phyloP scores from a whole-genome alignment of 2,329 filamentous ascomycete genomes.

The Trichoderma hamatum region DNA sequence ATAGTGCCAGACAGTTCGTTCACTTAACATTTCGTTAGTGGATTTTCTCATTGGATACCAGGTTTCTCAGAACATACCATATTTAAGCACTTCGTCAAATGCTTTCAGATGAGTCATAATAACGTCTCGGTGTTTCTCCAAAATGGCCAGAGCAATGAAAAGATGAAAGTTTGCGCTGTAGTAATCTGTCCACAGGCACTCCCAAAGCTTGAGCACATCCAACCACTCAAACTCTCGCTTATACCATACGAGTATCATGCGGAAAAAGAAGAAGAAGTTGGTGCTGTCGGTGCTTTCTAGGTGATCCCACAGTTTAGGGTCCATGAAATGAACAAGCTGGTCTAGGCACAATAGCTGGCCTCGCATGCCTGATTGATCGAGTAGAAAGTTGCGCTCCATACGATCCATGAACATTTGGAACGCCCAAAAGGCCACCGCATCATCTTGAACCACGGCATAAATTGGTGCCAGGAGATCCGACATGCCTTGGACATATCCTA shows the following conservation, averaged over 20 bases:
- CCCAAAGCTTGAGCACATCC: slow-evolving; percentile 88
- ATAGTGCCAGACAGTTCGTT: slow-evolving; percentile 95
- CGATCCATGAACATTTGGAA: slow-evolving; percentile 96
- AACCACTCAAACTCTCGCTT: slow-evolving; percentile 94
- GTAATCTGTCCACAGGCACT: slow-evolving; percentile 92
- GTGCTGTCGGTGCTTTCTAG: slow-evolving; percentile 89
- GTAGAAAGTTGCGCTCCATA: slow-evolving; percentile 96
- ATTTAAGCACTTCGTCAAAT: slow-evolving; percentile 97
- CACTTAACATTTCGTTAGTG: slow-evolving; percentile 55
- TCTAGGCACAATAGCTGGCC: slow-evolving; percentile 87
- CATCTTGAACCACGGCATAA: slow-evolving; percentile 96
- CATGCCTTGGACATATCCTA: slow-evolving; percentile 99
- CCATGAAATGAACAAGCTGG: slow-evolving; percentile 94
- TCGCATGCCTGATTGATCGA: slow-evolving; percentile 96
- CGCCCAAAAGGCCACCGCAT: slow-evolving; percentile 94
- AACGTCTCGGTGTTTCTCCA: slow-evolving; percentile 94
- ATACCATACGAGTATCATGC: slow-evolving; percentile 98
- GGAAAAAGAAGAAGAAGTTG: slow-evolving; percentile 99
- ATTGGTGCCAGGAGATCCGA: slow-evolving; percentile 94
- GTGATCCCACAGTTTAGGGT: slow-evolving; percentile 90
- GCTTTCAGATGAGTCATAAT: slow-evolving; percentile 93
- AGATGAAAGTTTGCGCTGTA: slow-evolving; percentile 88
- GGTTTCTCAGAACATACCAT: slow-evolving; percentile 61
- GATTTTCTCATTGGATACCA: not conserved
- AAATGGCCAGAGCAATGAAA: slow-evolving; percentile 88